Evolutionary conservation across 2,329 filamentous ascomycete species (phyloP), one percentile per base, ranked within the genome.

Genomic region (Chalaropsis thielavioides): DNA sequence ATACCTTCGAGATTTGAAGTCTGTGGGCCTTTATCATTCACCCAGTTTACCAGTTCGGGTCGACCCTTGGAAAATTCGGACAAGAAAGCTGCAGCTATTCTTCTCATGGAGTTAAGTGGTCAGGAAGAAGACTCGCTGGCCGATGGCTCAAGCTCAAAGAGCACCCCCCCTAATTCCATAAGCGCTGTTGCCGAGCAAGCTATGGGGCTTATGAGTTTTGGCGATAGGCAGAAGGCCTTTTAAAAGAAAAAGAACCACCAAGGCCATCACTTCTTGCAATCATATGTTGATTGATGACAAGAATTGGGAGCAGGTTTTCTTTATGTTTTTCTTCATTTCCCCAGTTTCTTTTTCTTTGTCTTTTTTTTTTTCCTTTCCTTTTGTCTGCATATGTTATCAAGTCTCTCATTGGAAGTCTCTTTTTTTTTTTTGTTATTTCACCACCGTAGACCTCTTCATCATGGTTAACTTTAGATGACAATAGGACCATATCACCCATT

Each of bases 41-140:
- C 51, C 10, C 51, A 24, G 22, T 1, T 24, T 27, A 56, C 15
- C 11, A 15, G 22, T 17, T 31, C 51, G 15, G 15, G 51, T 19
- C 51, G 51, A 3, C 24, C 51, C 13, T 56, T 27, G 10, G 51
- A 56, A 31, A 31, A 8, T 5, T 72, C 71, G 13, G 76, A 80
- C 62, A 78, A 76, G 69, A 78, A 77, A 56, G 41, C 61, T n/a
- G 79, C 78, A 0, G 79, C 79, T 19, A 71, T 78, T 66, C 70
- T 79, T 5, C 70, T 81, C 44, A 76, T 81, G 77, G 77, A 78
- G 62, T 73, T 81, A 31, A 77, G 77, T 66, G 73, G 79, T 22
- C 70, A 73, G 62, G 76, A 77, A 67, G 64, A 68, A 46, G 63
- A n/a, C 17, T 31, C 64, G 60, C 8, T 40, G 3, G 69, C 70